Evolutionary conservation across 768 basidiomycete genomes (phyloP), one percentile per base, ranked within the genome.

Genomic region (Tephrocybe rancida): DNA sequence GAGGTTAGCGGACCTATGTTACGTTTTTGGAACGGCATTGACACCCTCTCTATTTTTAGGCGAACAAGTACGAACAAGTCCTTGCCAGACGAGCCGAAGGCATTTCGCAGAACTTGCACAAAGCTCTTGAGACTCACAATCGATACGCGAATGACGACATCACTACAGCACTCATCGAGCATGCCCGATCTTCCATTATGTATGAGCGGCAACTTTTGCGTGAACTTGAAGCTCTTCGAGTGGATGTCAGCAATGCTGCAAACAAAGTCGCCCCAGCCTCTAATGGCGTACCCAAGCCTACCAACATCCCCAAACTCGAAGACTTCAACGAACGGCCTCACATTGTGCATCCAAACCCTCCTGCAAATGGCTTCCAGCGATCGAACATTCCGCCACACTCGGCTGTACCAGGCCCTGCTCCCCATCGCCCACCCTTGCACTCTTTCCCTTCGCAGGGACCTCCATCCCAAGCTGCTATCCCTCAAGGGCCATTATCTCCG

Each of bases 31-130:
- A 32, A 26, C 37, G 32, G 5, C 44, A 48, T 44, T 10, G 55
- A 13, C 54, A 44, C 16, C 14, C 16, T 37, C 13, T 19, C 41
- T 39, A 38, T 46, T 59, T 48, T 8, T 60, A 98, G 93, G 96
- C 97, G 7, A 87, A 88, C 62, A 90, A 90, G 63, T 91, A 94
- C 55, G 96, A 99, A 65, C 84, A 88, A 66, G 79, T 85, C 7
- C 82, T 98, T 22, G 86, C 89, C 3, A 84, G 82, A 46, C 87
- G 93, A n/a, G 88, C 95, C 2, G 82, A 92, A 46, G 93, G 93
- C 41, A 98, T 99, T 50, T 98, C 96, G 1, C 86, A 92, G 61
- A 95, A 98, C 61, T 78, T 99, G 16, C 95, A 97, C 62, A 84
- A 83, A 44, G 88, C 95, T 2, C 80, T 99, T 25, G 82, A 87